These are phyloP conservation scores for Exobasidium cylindrosporum DNA, from an alignment of 1,284 basidiomycete species.

Conservation along the genomic window DNA sequence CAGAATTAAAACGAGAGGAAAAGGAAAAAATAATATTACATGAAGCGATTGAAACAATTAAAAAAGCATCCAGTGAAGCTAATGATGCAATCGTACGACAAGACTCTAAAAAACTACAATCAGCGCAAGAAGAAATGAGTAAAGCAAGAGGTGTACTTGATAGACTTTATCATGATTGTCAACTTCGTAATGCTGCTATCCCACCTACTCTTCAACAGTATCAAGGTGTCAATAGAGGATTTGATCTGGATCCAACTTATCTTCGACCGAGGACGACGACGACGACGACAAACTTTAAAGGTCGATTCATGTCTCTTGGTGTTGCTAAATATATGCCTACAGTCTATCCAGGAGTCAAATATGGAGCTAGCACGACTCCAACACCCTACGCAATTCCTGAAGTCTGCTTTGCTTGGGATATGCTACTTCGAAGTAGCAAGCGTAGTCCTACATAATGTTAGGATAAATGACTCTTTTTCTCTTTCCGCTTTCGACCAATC, in stretches of 20 bases:
- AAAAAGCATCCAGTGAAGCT: not conserved
- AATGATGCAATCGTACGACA: not conserved
- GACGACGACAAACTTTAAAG: not conserved
- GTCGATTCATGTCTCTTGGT: not conserved
- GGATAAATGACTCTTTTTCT: slow-evolving; percentile 23
- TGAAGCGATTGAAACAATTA: not conserved
- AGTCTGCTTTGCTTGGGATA: slow-evolving; percentile 5
- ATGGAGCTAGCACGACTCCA: not conserved
- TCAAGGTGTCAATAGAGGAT: not conserved
- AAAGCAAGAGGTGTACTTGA: not conserved
- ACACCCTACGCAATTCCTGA: slow-evolving; percentile 3
- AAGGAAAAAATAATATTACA: not conserved
- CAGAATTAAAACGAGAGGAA: not conserved
- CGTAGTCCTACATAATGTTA: too few relatives aligned
- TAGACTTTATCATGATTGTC: not conserved
- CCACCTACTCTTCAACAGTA: not conserved
- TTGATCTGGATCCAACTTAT: not conserved
- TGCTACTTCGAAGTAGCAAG: not conserved
- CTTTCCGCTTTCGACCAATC: slow-evolving; percentile 50
- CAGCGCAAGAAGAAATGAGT: not conserved
- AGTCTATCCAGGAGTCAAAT: not conserved
- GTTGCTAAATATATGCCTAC: not conserved
- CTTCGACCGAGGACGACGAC: not conserved
- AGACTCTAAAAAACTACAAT: not conserved
- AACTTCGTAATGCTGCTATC: not conserved